A percentile compares a stretch with the other conserved stretches of the same genome.
Evolutionary conservation across 805 yeast species (phyloP).

Genomic region (Brettanomyces naardenensis): DNA sequence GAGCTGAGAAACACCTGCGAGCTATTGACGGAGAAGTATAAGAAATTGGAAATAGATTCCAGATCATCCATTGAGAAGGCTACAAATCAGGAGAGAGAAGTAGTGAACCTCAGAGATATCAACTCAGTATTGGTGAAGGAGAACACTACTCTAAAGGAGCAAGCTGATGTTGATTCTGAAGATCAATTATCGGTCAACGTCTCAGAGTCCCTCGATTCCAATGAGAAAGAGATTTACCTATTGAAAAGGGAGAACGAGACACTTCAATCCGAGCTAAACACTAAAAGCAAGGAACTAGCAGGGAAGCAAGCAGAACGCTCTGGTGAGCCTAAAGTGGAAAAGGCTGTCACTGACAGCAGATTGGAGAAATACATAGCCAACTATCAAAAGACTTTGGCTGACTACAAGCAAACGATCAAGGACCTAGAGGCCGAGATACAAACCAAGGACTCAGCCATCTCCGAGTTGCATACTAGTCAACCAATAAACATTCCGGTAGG

Average conservation of each 20-base stretch:
- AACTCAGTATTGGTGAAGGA: not conserved
- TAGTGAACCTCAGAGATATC: not conserved
- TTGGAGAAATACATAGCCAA: not conserved
- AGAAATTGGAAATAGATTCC: not conserved
- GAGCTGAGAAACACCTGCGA: not conserved
- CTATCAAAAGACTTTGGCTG: not conserved
- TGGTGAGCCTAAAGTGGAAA: too few species aligned
- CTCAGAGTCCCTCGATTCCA: not conserved
- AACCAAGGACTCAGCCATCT: slow-evolving; percentile 12
- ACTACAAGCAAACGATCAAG: slow-evolving; percentile 7
- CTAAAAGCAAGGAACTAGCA: not conserved
- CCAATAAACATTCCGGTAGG: slow-evolving; percentile 18
- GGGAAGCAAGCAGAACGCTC: not conserved
- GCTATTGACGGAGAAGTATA: not conserved
- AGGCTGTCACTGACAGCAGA: not conserved
- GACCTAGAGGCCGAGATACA: slow-evolving; percentile 7
- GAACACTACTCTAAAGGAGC: not conserved
- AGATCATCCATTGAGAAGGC: not conserved
- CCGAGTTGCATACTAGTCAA: slow-evolving; percentile 12
- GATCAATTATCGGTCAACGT: not conserved
- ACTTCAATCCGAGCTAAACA: not conserved
- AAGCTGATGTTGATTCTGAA: not conserved
- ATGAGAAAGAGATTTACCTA: not conserved
- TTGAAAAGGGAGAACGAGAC: slow-evolving; percentile 1
- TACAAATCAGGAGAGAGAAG: not conserved